Base-by-base conservation (phyloP, 2,329 filamentous ascomycete genomes). In the Sphaerulina populicola region DNA sequence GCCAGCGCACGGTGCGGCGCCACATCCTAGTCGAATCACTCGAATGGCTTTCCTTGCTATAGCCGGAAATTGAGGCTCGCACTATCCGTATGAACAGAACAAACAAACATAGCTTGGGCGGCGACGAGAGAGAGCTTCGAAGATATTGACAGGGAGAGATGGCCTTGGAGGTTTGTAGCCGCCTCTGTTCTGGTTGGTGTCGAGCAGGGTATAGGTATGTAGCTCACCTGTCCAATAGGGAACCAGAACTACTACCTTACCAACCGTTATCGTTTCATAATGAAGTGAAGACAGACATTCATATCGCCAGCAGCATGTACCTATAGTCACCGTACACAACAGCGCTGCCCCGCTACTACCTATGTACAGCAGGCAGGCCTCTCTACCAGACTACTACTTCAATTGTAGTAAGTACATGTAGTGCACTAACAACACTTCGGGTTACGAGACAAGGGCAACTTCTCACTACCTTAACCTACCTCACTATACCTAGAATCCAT, bases 1-100 rank as follows among this genome's bases (percentile, higher is more conserved):
- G 45, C 45, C 45, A 48, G 45, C 45, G 45, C 45, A 48, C 31
- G 18, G 37, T 21, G 37, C 27, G 36, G 45, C 39, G 45, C 45
- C 39, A 33, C 8, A 48, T 41, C 45, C 45, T 48, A 29, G 45
- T 40, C 35, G 44, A 23, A 14, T 15, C n/a, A n/a, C n/a, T n/a
- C n/a, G n/a, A n/a, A 47, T 15, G 11, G 30, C 31, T 36, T 47
- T 12, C 44, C 23, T 47, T 27, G 37, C 45, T 12, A 35, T 41
- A 29, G 37, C 8, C 37, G 45, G 45, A 48, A 29, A 48, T 48
- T 38, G 38, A 6, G 11, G 37, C 36, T 3, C 18, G 42, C 38
- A 14, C 44, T 23, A 40, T 40, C 44, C 44, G 35, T 35, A 23
- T 35, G 33, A 27, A 27, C 1, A 27, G 23, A 27, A 29, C 44